Evolutionary conservation across 2,329 filamentous ascomycete species (phyloP).

Genomic region (Shiraia sp.): DNA sequence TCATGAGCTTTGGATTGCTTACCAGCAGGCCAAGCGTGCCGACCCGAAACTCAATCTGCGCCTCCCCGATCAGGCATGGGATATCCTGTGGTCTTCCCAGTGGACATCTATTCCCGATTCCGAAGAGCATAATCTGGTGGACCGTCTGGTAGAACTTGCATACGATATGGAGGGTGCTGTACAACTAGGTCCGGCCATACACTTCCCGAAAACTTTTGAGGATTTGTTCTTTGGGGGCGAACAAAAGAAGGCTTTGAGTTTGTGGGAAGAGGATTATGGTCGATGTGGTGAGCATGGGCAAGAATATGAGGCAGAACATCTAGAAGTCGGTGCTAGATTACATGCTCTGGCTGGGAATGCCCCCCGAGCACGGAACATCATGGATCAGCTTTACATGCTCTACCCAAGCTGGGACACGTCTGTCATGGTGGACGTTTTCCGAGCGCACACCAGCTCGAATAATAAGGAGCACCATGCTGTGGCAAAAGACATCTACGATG

Average conservation of each 20-base stretch:
- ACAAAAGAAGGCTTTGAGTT: slow-evolving; percentile 29
- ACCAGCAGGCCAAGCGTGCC: slow-evolving; percentile 23
- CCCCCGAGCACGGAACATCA: slow-evolving; percentile 61
- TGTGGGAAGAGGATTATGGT: slow-evolving; percentile 36
- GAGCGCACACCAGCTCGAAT: slow-evolving; percentile 62
- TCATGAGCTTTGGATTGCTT: slow-evolving; percentile 44
- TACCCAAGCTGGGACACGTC: slow-evolving; percentile 56
- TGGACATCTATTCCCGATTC: slow-evolving; percentile 7
- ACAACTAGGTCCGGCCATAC: too few species aligned
- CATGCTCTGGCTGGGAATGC: slow-evolving; percentile 61
- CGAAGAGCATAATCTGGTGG: slow-evolving; percentile 18
- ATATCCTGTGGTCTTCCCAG: slow-evolving; percentile 38
- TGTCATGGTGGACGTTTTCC: slow-evolving; percentile 70
- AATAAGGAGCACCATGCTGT: slow-evolving; percentile 48
- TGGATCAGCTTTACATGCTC: slow-evolving; percentile 57
- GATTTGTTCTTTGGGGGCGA: slow-evolving; percentile 29
- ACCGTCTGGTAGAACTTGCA: slow-evolving; percentile 28
- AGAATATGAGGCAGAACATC: slow-evolving; percentile 42
- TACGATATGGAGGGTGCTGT: slow-evolving; percentile 27
- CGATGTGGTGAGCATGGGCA: slow-evolving; percentile 2
- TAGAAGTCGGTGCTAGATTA: slow-evolving; percentile 70
- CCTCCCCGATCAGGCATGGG: slow-evolving; percentile 37
- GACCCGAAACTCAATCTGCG: slow-evolving; percentile 16
- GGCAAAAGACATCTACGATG: slow-evolving; percentile 54
- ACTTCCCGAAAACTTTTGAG: slow-evolving; percentile 21